Evolutionary conservation across 2,329 filamentous ascomycete genomes (phyloP).

Genomic region (Hansfordia pulvinata): DNA sequence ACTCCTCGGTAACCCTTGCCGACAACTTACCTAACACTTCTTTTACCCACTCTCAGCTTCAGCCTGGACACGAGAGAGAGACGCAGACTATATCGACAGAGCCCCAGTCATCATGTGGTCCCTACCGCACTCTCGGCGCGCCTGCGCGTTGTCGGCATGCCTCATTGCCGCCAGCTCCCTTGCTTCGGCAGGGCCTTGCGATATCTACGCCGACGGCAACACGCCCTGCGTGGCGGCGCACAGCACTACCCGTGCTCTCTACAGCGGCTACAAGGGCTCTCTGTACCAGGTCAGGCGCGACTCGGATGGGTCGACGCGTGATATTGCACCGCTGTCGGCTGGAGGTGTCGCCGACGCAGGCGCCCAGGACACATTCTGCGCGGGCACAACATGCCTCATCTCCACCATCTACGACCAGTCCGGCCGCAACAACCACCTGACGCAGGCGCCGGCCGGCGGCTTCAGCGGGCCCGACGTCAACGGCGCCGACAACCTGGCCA

Average conservation of each 20-base stretch:
- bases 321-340: slow-evolving; percentile 35
- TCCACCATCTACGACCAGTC: slow-evolving; percentile 54
- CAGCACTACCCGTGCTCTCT: slow-evolving; percentile 50
- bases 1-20: no score
- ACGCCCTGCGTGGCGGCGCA: slow-evolving; percentile 53
- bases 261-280: slow-evolving; percentile 33
- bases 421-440: slow-evolving; percentile 46
- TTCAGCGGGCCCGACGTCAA: slow-evolving; percentile 40
- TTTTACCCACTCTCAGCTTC: no score
- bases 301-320: slow-evolving; percentile 32
- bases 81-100: no score
- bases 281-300: slow-evolving; percentile 47
- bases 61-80: no score
- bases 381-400: slow-evolving; percentile 47
- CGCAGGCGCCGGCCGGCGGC: slow-evolving; percentile 43
- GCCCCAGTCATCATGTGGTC: no score
- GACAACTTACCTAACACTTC: no score
- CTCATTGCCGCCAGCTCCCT: slow-evolving; percentile 22
- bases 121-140: no score
- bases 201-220: slow-evolving; percentile 42
- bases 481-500: slow-evolving; percentile 46
- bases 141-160: no score
- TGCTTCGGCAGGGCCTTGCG: slow-evolving; percentile 41
- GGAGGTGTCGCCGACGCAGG: slow-evolving; percentile 50
- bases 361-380: slow-evolving; percentile 47